Conservation (phyloP, 1,139 yeast genomes). For the Pneumocystis sp. region DNA sequence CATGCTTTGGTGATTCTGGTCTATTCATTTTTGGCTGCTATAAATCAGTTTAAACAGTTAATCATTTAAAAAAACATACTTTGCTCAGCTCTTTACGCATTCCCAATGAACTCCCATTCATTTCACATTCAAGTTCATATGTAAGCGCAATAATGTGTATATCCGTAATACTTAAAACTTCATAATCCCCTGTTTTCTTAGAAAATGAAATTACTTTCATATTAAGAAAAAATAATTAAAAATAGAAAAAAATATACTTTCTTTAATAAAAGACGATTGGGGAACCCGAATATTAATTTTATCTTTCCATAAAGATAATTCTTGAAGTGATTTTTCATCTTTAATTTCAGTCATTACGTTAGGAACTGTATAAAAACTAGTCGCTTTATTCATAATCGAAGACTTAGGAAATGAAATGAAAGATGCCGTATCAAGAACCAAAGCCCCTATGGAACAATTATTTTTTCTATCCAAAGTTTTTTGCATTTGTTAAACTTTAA, state of each 20-base stretch:
- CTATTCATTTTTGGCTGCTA: background rate
- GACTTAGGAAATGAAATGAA: slow-evolving; percentile 71
- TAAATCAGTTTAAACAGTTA: slow-evolving; percentile 11
- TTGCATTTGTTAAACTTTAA: background rate
- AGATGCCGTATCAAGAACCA: slow-evolving; percentile 88
- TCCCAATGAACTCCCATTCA: slow-evolving; percentile 52
- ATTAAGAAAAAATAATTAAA: background rate
- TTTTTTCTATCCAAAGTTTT: background rate
- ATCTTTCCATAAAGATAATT: slow-evolving; percentile 62
- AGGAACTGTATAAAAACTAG: slow-evolving; percentile 69
- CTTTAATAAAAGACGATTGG: slow-evolving; percentile 36
- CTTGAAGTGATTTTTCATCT: slow-evolving; percentile 72
- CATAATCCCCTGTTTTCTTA: slow-evolving; percentile 75
- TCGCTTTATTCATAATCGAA: slow-evolving; percentile 34
- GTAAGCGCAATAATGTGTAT: slow-evolving; percentile 81
- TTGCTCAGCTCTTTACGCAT: slow-evolving; percentile 68
- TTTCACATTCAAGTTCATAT: slow-evolving; percentile 67
- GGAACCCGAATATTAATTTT: slow-evolving; percentile 50
- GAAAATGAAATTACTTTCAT: slow-evolving; percentile 38
- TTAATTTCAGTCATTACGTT: slow-evolving; percentile 75
- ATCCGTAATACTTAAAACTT: slow-evolving; percentile 82
- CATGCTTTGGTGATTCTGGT: background rate
- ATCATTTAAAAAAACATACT: slow-evolving; percentile 20
- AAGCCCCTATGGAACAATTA: slow-evolving; percentile 18
- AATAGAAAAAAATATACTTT: slow-evolving; percentile 5